phyloP scores from a whole-genome alignment of 2,329 filamentous ascomycete species.

The Diaporthe ilicicola region DNA sequence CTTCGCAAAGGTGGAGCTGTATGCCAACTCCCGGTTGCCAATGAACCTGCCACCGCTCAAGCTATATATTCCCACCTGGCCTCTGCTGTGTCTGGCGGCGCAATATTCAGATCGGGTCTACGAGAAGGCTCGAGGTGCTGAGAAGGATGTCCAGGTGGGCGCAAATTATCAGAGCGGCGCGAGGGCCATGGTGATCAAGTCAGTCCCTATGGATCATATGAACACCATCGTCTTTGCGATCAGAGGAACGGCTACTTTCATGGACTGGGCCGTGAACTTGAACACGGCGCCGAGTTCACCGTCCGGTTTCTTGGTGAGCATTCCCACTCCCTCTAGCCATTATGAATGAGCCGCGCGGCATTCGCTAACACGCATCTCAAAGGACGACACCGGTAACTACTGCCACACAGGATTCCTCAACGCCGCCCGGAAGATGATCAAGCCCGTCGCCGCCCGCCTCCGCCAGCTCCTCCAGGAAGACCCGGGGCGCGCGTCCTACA shows the following conservation, averaged over 20 bases:
- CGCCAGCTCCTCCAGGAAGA: constrained; percentile 76
- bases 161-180: constrained; percentile 78
- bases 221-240: constrained; percentile 86
- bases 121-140: constrained; percentile 66
- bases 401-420: constrained; percentile 84
- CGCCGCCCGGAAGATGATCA: constrained; percentile 78
- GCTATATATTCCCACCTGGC: constrained; percentile 79
- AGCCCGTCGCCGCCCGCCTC: constrained; percentile 75
- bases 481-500: constrained; percentile 70
- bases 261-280: constrained; percentile 89
- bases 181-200: constrained; percentile 87
- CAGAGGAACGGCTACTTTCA: constrained; percentile 79
- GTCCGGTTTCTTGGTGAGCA: constrained; percentile 67
- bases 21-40: constrained; percentile 80
- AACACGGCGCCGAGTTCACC: constrained; percentile 74
- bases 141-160: constrained; percentile 74
- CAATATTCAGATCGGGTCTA: constrained; percentile 82
- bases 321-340: constrained; percentile 10
- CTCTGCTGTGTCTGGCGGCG: constrained; percentile 79
- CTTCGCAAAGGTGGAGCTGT: constrained; percentile 80
- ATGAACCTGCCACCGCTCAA: constrained; percentile 72
- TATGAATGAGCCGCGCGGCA: neutral
- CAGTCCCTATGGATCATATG: constrained; percentile 78
- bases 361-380: constrained; percentile 27
- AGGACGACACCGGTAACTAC: constrained; percentile 77